phyloP scores from a whole-genome alignment of 495 filamentous ascomycete species.

The Cryomyces antarcticus region DNA sequence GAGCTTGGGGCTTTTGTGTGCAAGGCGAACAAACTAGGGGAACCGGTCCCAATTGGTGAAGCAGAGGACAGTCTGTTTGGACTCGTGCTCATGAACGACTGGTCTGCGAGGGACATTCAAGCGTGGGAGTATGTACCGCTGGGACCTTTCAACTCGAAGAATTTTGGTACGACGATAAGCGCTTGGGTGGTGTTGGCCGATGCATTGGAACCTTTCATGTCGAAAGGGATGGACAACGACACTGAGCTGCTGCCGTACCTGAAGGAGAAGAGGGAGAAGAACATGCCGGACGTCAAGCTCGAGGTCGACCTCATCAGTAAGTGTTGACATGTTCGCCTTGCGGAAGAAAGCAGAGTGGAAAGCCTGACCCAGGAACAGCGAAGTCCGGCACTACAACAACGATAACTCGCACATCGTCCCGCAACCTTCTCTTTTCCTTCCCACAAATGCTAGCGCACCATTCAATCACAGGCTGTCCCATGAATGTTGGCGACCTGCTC shows the following conservation, averaged over 20 bases:
- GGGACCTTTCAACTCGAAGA: constrained; percentile 73
- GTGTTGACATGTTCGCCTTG: constrained; percentile 4
- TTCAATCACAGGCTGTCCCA: constrained; percentile 62
- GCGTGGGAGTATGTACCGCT: constrained; percentile 57
- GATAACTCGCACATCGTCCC: constrained; percentile 41
- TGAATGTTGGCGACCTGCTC: constrained; percentile 66
- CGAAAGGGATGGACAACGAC: constrained; percentile 39
- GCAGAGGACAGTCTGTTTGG: constrained; percentile 72
- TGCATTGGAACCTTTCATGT: constrained; percentile 55
- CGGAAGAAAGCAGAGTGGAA: background rate
- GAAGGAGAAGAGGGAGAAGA: constrained; percentile 38
- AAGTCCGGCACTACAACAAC: constrained; percentile 37
- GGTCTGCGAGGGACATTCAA: constrained; percentile 83
- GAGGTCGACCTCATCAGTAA: constrained; percentile 52
- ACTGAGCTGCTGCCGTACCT: constrained; percentile 48
- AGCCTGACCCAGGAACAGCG: constrained; percentile 16
- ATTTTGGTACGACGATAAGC: constrained; percentile 76
- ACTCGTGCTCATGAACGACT: constrained; percentile 81
- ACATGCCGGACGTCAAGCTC: constrained; percentile 54
- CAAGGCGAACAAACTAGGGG: constrained; percentile 43
- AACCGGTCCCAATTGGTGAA: constrained; percentile 29
- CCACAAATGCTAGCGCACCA: constrained; percentile 92
- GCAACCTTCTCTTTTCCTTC: constrained; percentile 75
- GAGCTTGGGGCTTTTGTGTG: constrained; percentile 73
- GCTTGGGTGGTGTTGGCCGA: constrained; percentile 79